Evolutionary conservation across 805 yeast species (phyloP).

Genomic region (Metschnikowia hibisci): DNA sequence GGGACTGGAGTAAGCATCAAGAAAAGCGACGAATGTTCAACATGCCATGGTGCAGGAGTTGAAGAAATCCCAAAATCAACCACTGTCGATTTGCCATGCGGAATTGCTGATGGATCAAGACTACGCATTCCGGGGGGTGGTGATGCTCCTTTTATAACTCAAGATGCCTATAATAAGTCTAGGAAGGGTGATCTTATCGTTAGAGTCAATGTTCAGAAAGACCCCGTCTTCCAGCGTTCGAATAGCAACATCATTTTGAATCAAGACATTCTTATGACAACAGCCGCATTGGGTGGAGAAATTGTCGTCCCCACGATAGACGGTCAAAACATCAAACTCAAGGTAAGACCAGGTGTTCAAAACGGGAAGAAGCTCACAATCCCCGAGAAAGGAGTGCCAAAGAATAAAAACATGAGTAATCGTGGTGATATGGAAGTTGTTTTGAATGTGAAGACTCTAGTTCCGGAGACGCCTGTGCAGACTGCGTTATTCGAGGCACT

Average conservation of each 20-base stretch:
- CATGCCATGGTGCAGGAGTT: conserved; percentile 92
- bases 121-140: conserved; percentile 86
- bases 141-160: conserved; percentile 74
- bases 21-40: conserved; percentile 61
- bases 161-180: conserved; percentile 63
- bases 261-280: conserved; percentile 80
- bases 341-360: conserved; percentile 82
- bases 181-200: conserved; percentile 86
- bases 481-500: conserved; percentile 87
- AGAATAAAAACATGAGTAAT: conserved; percentile 42
- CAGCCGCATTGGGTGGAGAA: conserved; percentile 94
- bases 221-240: conserved; percentile 62
- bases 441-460: conserved; percentile 64
- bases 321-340: conserved; percentile 71
- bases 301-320: conserved; percentile 87
- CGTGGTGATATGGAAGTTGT: conserved; percentile 82
- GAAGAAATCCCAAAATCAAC: conserved; percentile 63
- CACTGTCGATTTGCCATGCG: conserved; percentile 81
- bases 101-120: conserved; percentile 81
- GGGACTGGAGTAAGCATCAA: conserved; percentile 84
- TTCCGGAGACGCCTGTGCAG: conserved; percentile 80
- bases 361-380: conserved; percentile 68
- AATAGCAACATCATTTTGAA: conserved; percentile 63
- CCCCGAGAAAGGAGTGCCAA: conserved; percentile 86
- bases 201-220: conserved; percentile 73